phyloP scores from a whole-genome alignment of 495 filamentous ascomycete species.

The Podospora comata region DNA sequence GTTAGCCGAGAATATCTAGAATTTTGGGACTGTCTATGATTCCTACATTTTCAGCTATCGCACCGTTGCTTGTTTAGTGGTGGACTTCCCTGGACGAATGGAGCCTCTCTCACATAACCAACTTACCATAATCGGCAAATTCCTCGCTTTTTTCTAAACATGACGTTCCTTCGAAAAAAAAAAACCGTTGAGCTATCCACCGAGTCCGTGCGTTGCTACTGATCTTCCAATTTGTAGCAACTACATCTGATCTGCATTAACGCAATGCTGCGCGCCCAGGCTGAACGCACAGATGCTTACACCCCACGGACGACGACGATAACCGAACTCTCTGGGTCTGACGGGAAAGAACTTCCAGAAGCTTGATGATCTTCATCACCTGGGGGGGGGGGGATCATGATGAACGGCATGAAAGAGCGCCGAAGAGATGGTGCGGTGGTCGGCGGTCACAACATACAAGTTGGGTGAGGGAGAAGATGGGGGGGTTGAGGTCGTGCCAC shows the following conservation, averaged over 20 bases:
- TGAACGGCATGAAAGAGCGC: conserved; percentile 10
- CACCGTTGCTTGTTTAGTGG: no score
- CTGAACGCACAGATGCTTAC: conserved; percentile 1
- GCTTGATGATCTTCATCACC: neutral
- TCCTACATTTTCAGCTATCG: neutral
- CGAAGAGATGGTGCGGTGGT: neutral
- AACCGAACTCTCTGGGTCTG: neutral
- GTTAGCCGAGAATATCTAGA: neutral
- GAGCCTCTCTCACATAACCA: neutral
- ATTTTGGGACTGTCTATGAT: neutral
- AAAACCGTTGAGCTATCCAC: neutral
- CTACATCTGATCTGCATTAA: conserved; percentile 1
- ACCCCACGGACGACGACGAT: neutral
- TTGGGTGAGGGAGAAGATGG: neutral
- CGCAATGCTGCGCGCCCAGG: neutral
- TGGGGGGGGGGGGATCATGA: neutral
- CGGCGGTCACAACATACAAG: neutral
- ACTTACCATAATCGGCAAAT: neutral
- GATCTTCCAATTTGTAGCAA: conserved; percentile 3
- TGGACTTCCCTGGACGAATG: neutral
- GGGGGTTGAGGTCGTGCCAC: neutral
- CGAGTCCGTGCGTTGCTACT: conserved; percentile 6
- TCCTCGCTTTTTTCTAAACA: neutral
- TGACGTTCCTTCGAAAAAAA: neutral
- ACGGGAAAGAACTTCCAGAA: conserved; percentile 8